Conservation (phyloP, 163 green algal genomes). For the Trebouxiophyceae sp. region DNA sequence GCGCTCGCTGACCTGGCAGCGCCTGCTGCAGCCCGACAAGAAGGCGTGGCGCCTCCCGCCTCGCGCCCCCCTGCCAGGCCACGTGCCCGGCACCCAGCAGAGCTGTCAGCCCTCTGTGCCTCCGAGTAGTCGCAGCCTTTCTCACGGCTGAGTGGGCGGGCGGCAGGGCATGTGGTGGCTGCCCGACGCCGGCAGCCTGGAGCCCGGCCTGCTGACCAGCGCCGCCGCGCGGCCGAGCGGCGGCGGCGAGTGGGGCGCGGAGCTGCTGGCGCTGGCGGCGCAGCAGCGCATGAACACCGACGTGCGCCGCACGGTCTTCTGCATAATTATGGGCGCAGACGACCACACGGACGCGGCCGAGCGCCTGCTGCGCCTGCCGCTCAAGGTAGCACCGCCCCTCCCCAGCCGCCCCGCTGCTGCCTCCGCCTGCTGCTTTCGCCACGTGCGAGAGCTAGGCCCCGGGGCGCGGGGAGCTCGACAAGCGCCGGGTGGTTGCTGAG, state of each 20-base stretch:
- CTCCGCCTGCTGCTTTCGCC: not conserved
- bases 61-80: no score
- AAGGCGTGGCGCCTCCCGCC: constrained; percentile 49
- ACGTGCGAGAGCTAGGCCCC: not conserved
- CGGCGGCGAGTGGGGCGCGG: constrained; percentile 4
- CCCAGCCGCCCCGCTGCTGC: not conserved
- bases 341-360: constrained; percentile 79
- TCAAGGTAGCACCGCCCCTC: constrained; percentile 25
- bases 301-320: constrained; percentile 75
- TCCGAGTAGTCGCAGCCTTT: no score
- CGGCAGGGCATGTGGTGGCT: constrained; percentile 73
- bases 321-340: constrained; percentile 74
- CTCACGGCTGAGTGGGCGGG: no score
- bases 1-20: constrained; percentile 57
- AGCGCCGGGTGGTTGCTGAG: not conserved
- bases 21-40: constrained; percentile 54
- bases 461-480: not conserved
- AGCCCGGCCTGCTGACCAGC: no score
- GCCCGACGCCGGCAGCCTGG: constrained; percentile 24
- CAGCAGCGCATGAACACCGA: constrained; percentile 91
- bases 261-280: constrained; percentile 65
- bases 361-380: constrained; percentile 61
- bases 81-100: no score
- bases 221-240: no score
- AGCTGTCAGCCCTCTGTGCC: no score